Percentiles rank a stretch among this genome's conserved stretches.
These are phyloP conservation scores for Lycium ferocissimum DNA, from an alignment of 257 asterid genomes.

Conservation along the genomic window DNA sequence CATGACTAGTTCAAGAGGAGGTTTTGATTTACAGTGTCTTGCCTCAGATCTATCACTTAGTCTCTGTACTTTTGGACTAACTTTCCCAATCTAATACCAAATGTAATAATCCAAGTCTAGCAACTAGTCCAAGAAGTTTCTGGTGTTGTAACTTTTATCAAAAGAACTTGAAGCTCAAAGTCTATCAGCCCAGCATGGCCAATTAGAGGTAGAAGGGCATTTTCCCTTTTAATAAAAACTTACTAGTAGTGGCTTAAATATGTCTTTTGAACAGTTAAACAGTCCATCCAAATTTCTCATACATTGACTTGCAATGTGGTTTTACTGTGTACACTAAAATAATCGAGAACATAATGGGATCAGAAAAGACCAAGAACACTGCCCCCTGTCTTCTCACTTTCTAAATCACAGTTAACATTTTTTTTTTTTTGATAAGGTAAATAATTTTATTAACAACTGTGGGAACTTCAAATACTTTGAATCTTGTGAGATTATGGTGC, in stretches of 20 bases:
- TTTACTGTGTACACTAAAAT: background rate
- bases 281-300: conserved; percentile 1
- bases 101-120: conserved; percentile 25
- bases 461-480: background rate
- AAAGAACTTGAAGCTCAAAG: conserved; percentile 13
- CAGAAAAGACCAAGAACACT: background rate
- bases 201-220: background rate
- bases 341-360: background rate
- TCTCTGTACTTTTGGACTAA: background rate
- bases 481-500: background rate
- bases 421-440: too few species aligned
- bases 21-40: background rate
- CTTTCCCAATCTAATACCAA: conserved; percentile 20
- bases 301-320: background rate
- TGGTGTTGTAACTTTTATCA: conserved; percentile 11
- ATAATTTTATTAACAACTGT: too few species aligned
- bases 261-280: conserved; percentile 26
- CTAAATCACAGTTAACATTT: conserved; percentile 15
- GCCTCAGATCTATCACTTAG: conserved; percentile 22
- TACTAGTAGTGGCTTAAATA: background rate
- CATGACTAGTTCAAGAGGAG: conserved; percentile 20
- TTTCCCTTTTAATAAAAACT: background rate
- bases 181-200: background rate
- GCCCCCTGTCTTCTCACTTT: background rate
- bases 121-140: conserved; percentile 17